These are phyloP conservation scores for Graphiopsis chlorocephala DNA, from an alignment of 2,329 filamentous ascomycete genomes.

Conservation along the genomic window DNA sequence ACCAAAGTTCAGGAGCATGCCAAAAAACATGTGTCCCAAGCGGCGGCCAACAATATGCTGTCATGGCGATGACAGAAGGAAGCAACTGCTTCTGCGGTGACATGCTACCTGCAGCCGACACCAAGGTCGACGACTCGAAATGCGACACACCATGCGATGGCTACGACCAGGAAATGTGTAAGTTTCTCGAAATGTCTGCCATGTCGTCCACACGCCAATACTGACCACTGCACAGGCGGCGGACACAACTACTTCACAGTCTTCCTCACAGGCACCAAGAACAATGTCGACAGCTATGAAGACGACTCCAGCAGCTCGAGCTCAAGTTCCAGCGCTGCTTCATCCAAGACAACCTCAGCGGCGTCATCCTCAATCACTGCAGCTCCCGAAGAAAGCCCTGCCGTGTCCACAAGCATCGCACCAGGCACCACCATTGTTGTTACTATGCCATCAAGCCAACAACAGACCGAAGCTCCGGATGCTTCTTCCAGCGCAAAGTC, in stretches of 20 bases:
- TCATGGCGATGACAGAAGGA: slow-evolving; percentile 62
- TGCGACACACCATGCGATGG: slow-evolving; percentile 68
- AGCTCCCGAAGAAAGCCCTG: slow-evolving; percentile 21
- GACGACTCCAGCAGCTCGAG: slow-evolving; percentile 16
- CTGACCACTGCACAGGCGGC: slow-evolving; percentile 51
- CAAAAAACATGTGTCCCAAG: slow-evolving; percentile 48
- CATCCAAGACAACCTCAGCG: neutral
- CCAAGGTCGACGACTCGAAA: slow-evolving; percentile 54
- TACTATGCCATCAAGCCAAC: slow-evolving; percentile 28
- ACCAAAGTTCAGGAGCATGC: slow-evolving; percentile 57
- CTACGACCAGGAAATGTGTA: slow-evolving; percentile 63
- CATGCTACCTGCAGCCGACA: slow-evolving; percentile 58
- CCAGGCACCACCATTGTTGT: slow-evolving; percentile 36
- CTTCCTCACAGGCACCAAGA: slow-evolving; percentile 50
- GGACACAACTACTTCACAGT: slow-evolving; percentile 53
- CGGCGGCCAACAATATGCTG: slow-evolving; percentile 43
- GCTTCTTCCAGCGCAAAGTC: slow-evolving; percentile 48
- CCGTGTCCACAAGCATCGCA: slow-evolving; percentile 32
- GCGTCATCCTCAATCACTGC: slow-evolving; percentile 18
- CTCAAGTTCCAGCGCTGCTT: neutral
- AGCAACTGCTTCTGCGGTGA: slow-evolving; percentile 72
- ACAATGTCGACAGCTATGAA: slow-evolving; percentile 36
- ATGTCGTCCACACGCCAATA: slow-evolving; percentile 12
- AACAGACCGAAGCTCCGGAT: slow-evolving; percentile 34
- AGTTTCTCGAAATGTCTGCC: neutral